Evolutionary conservation across 2,329 filamentous ascomycete species (phyloP), one percentile per base, ranked within the genome.

Genomic region (Macroventuria anomochaeta): DNA sequence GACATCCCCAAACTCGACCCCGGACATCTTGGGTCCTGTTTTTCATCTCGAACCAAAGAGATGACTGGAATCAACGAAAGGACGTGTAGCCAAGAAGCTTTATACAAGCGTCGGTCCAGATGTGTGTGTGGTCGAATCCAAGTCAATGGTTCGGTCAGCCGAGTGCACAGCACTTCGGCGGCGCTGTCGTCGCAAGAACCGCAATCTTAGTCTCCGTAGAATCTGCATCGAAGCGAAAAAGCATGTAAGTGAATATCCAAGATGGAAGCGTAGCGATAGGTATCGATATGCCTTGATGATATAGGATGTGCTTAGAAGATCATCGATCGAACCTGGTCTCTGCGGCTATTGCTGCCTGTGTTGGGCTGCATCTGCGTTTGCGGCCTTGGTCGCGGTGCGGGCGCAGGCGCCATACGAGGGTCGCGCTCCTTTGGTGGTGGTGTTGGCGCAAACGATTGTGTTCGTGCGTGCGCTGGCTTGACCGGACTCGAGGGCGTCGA

Each of bases 251-350:
- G 54, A 64, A 62, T 61, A 43, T 59, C 41, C 54, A 63, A 63
- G 44, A 52, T 21, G 34, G 50, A 28, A 55, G 28, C 44, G 51
- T 47, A 50, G 46, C 48, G 38, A 53, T 49, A 41, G 62, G 55
- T 65, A 71, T 67, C 65, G 60, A 64, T 62, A 50, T 51, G 57
- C 25, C n/a, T 46, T 58, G 57, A 58, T 63, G 58, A 59, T 56
- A 51, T 57, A 60, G 49, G n/a, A 53, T 13, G 44, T 49, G 51
- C 51, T 54, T 73, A 75, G 61, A 74, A 75, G 59, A 76, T 75
- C 73, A 76, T 76, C 58, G 73, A 75, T 66, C 72, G 70, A 69
- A 76, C 72, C 64, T 76, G 72, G 57, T 75, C 71, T 48, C 72
- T 67, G 31, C 73, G 67, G 50, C 56, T 63, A n/a, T 29, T 44